phyloP scores from a whole-genome alignment of 2,329 filamentous ascomycete species.

The Zarea fungicola region DNA sequence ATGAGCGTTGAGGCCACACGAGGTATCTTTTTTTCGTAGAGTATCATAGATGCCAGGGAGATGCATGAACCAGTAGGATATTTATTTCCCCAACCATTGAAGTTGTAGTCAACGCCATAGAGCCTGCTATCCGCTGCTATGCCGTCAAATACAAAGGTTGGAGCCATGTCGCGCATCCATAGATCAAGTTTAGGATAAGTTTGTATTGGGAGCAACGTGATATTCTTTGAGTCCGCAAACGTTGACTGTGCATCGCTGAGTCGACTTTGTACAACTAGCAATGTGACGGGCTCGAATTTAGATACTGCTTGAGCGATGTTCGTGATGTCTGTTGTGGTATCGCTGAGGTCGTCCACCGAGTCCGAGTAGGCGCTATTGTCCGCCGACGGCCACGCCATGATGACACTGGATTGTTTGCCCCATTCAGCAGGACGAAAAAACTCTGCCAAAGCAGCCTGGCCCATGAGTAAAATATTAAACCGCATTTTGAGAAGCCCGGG shows the following conservation, averaged over 20 bases:
- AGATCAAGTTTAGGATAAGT: conserved; percentile 16
- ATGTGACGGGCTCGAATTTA: conserved; percentile 22
- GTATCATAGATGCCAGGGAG: conserved; percentile 14
- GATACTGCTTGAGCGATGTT: conserved; percentile 21
- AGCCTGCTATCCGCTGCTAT: neutral
- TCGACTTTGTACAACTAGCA: conserved; percentile 15
- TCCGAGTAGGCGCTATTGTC: conserved; percentile 2
- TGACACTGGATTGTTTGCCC: neutral
- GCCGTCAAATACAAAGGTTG: conserved; percentile 17
- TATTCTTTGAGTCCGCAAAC: conserved; percentile 2
- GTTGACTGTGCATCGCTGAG: conserved; percentile 11
- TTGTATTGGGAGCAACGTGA: conserved; percentile 6
- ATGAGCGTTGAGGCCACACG: conserved; percentile 10
- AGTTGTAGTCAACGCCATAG: conserved; percentile 21
- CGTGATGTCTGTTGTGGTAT: conserved; percentile 19
- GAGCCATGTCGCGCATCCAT: conserved; percentile 25
- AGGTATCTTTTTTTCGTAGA: neutral
- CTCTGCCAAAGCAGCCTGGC: neutral
- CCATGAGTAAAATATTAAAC: neutral
- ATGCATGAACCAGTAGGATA: conserved; percentile 12
- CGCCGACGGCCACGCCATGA: conserved; percentile 10
- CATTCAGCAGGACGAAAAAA: conserved; percentile 10
- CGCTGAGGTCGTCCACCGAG: neutral
- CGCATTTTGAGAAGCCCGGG: neutral
- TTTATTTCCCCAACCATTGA: conserved; percentile 26